phyloP scores from a whole-genome alignment of 495 filamentous ascomycete genomes.

The Jackrogersella minutella region DNA sequence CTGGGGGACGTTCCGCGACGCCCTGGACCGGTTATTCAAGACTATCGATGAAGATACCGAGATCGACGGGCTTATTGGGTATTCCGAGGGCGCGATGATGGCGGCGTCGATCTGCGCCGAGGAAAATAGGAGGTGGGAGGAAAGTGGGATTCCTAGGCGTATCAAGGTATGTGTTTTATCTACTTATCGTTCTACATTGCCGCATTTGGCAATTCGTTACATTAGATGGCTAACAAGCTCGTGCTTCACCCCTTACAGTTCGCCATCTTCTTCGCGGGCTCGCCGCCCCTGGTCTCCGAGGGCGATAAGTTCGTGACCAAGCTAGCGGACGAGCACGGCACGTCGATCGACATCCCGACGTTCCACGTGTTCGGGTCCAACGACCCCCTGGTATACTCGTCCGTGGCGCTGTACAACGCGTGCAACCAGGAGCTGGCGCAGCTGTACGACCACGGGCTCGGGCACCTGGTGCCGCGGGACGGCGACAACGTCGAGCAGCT shows the following conservation, averaged over 20 bases:
- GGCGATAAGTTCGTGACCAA: conserved; percentile 48
- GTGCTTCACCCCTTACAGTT: conserved; percentile 39
- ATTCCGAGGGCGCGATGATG: conserved; percentile 63
- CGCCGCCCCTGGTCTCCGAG: conserved; percentile 58
- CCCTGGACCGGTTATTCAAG: conserved; percentile 46
- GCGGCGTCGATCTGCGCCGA: conserved; percentile 60
- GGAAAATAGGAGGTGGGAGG: conserved; percentile 51
- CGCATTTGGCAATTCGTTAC: background rate
- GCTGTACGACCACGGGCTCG: conserved; percentile 65
- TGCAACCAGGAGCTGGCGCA: conserved; percentile 59
- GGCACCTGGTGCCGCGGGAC: conserved; percentile 62
- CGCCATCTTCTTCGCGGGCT: conserved; percentile 63
- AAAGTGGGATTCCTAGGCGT: conserved; percentile 49
- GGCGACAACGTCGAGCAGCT: conserved; percentile 56
- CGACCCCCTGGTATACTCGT: conserved; percentile 61
- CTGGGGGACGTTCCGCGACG: conserved; percentile 42
- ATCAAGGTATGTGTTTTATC: conserved; percentile 50
- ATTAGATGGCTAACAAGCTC: background rate
- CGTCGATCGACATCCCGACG: conserved; percentile 60
- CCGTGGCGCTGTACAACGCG: conserved; percentile 64
- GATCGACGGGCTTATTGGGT: conserved; percentile 60
- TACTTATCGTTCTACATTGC: background rate
- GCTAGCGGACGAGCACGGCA: conserved; percentile 57
- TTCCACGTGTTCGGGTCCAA: conserved; percentile 64
- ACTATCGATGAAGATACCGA: conserved; percentile 51